A percentile compares a stretch with the other conserved stretches of the same genome.
phyloP scores from a whole-genome alignment of 2,329 filamentous ascomycete species.

The Aspergillus proliferans region DNA sequence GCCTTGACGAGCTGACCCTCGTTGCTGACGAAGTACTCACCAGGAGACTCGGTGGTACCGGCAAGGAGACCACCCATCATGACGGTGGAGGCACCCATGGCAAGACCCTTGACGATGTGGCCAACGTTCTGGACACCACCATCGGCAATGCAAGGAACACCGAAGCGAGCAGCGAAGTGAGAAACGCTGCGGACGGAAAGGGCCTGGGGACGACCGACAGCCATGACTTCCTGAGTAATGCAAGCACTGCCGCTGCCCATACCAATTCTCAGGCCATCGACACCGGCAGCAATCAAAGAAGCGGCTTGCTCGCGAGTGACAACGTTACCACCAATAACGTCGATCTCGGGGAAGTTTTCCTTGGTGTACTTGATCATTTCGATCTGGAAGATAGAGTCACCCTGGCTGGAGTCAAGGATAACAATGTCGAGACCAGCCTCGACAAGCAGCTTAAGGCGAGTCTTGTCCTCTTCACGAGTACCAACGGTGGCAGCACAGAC shows the following conservation, averaged over 20 bases:
- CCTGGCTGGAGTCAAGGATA: slow-evolving; percentile 91
- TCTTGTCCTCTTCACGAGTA: slow-evolving; percentile 88
- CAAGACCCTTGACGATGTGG: slow-evolving; percentile 96
- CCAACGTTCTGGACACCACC: slow-evolving; percentile 97
- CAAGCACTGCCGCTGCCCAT: slow-evolving; percentile 98
- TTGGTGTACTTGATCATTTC: slow-evolving; percentile 98
- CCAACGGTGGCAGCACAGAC: slow-evolving; percentile 93
- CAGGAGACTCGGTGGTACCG: slow-evolving; percentile 94
- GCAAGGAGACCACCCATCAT: slow-evolving; percentile 99
- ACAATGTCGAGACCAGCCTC: slow-evolving; percentile 95
- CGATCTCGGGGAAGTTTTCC: slow-evolving; percentile 72
- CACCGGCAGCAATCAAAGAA: slow-evolving; percentile 82
- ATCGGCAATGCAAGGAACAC: slow-evolving; percentile 95
- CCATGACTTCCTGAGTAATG: slow-evolving; percentile 99
- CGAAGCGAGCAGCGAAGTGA: slow-evolving; percentile 83
- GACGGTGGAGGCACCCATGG: slow-evolving; percentile 86
- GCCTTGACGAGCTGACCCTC: slow-evolving; percentile 99
- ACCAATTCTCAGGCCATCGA: slow-evolving; percentile 93
- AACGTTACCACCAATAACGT: slow-evolving; percentile 97
- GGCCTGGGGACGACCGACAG: slow-evolving; percentile 91
- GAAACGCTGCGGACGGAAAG: slow-evolving; percentile 87
- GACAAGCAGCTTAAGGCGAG: slow-evolving; percentile 75
- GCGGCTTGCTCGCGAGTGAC: slow-evolving; percentile 97
- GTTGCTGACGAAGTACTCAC: slow-evolving; percentile 90
- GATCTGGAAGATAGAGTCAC: slow-evolving; percentile 97